phyloP scores from a whole-genome alignment of 2,329 filamentous ascomycete genomes.

The Aspergillus sp. region DNA sequence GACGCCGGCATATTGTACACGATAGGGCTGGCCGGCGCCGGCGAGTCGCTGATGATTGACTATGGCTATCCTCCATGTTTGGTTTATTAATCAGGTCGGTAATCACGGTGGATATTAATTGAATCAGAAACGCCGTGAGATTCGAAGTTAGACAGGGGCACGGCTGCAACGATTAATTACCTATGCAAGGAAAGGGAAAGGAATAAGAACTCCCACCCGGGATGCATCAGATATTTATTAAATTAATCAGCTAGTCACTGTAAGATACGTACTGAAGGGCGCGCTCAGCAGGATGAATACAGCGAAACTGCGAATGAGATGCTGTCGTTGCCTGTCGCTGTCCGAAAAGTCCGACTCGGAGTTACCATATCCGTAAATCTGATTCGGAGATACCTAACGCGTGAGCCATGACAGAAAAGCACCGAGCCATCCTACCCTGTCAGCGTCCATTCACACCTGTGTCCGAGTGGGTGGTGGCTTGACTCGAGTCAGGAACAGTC shows the following conservation, averaged over 20 bases:
- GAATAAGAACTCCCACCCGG: not conserved
- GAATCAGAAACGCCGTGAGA: not conserved
- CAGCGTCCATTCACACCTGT: not conserved
- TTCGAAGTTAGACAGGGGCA: not conserved
- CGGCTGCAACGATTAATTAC: not conserved
- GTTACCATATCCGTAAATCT: conserved; percentile 1
- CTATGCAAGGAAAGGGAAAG: not conserved
- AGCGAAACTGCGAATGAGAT: not conserved
- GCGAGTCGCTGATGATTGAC: conserved; percentile 35
- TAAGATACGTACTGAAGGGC: not conserved
- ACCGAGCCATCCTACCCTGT: too few relatives aligned
- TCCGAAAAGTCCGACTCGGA: conserved; percentile 5
- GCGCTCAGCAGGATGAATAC: not conserved
- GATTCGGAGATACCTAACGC: not conserved
- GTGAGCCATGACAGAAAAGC: not conserved
- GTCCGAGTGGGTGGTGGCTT: too few relatives aligned
- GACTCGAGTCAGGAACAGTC: not conserved
- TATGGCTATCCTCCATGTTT: conserved; percentile 9
- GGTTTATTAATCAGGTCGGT: not conserved
- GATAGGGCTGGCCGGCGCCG: conserved; percentile 65
- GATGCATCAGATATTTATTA: not conserved
- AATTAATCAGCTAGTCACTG: not conserved
- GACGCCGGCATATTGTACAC: conserved; percentile 69
- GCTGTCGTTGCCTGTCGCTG: not conserved
- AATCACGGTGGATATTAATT: not conserved